Evolutionary conservation across 306 rosid species (phyloP).

Genomic region (Dicorynia guianensis): DNA sequence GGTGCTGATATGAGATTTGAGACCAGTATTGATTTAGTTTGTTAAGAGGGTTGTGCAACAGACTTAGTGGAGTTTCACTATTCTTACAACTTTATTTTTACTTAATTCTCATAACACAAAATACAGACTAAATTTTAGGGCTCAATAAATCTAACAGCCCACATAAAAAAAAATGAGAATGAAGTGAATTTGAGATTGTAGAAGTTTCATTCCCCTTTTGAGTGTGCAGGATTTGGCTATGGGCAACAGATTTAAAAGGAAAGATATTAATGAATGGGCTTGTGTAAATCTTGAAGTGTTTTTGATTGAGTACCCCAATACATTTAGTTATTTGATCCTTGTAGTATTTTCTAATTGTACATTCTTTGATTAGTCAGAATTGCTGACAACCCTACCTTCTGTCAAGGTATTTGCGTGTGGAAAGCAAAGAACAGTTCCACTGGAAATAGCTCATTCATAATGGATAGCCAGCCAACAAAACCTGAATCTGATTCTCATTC

Average conservation of each 20-base stretch:
- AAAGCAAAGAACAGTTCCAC: slow-evolving; percentile 71
- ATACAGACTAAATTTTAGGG: too few species aligned
- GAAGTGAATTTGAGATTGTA: too few species aligned
- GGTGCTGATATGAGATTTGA: background rate
- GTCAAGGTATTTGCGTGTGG: slow-evolving; percentile 79
- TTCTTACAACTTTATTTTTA: too few species aligned
- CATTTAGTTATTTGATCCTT: slow-evolving; percentile 15
- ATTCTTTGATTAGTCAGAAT: slow-evolving; percentile 3
- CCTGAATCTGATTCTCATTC: slow-evolving; percentile 60
- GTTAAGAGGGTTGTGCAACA: background rate
- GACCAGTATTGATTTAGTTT: background rate
- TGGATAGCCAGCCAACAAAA: slow-evolving; percentile 64
- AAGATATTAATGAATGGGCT: slow-evolving; percentile 6
- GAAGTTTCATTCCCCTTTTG: too few species aligned
- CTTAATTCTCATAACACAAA: too few species aligned
- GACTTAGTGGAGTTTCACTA: too few species aligned
- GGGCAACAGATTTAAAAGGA: slow-evolving; percentile 15
- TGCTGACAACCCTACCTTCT: slow-evolving; percentile 41
- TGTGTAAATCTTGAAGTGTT: slow-evolving; percentile 11
- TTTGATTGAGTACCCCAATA: slow-evolving; percentile 5
- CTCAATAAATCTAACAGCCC: too few species aligned
- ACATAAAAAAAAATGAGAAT: too few species aligned
- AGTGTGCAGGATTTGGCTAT: background rate
- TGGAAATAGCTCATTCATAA: slow-evolving; percentile 59
- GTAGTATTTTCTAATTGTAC: slow-evolving; percentile 12